Evolutionary conservation across 192 early-diverging fungal genomes (phyloP).

Genomic region (Globomyces pollinis-pini): DNA sequence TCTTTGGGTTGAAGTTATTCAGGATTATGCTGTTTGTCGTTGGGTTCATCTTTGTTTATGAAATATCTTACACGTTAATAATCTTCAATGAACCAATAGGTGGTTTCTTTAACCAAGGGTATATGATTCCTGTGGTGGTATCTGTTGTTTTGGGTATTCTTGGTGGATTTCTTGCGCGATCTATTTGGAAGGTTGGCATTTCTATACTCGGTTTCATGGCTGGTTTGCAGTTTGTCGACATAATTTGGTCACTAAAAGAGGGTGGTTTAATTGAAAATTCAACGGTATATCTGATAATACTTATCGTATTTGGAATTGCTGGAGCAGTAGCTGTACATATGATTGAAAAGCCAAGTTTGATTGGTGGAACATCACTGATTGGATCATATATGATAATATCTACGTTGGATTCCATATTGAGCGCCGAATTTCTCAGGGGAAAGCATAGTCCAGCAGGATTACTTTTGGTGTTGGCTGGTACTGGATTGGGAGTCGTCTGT

Average conservation of each 20-base stretch:
- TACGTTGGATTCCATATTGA: too few relatives aligned
- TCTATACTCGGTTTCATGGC: conserved; percentile 18
- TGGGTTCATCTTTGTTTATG: conserved; percentile 17
- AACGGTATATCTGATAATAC: conserved; percentile 21
- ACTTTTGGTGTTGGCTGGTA: too few relatives aligned
- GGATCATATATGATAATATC: too few relatives aligned
- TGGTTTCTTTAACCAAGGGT: conserved; percentile 13
- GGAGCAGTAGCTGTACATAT: conserved; percentile 7
- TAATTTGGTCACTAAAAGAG: conserved; percentile 15
- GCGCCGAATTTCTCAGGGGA: too few relatives aligned
- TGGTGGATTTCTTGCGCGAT: conserved; percentile 20
- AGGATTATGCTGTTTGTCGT: conserved; percentile 10
- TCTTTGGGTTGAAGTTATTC: conserved; percentile 22
- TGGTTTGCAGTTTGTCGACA: conserved; percentile 18
- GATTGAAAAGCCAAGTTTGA: conserved; percentile 21
- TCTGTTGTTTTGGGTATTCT: conserved; percentile 22
- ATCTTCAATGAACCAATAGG: conserved; percentile 13
- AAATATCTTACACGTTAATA: background rate
- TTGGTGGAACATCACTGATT: conserved; percentile 23
- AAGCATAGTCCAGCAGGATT: too few relatives aligned
- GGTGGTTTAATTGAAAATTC: conserved; percentile 13
- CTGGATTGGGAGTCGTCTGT: too few relatives aligned
- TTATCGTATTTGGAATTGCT: background rate
- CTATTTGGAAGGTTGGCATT: conserved; percentile 21
- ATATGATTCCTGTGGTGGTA: conserved; percentile 17